Base-by-base conservation (phyloP, 164 flowering plant genomes). In the Houttuynia cordata region DNA sequence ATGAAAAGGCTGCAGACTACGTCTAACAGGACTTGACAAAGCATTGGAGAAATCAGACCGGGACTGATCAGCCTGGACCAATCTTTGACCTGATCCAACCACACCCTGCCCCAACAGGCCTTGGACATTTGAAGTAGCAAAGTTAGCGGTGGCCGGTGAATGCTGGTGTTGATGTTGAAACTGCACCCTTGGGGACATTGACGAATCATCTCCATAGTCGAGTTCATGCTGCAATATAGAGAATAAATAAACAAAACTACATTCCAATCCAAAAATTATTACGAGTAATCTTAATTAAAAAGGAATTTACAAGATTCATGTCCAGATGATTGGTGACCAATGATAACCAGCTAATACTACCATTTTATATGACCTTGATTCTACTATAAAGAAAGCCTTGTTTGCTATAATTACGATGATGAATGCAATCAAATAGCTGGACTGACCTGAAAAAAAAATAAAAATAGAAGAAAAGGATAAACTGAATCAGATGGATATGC, bases 1-100 rank as follows among this genome's bases (percentile, higher is more conserved):
- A 50, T 83, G 78, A 71, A 69, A 77, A 56, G 75, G 71, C 69
- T 81, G 86, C 50, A 82, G 78, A 74, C 79, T 79, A 58, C 75
- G 74, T 4, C 83, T 77, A 51, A 81, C 75, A 10, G 87, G 83
- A 65, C 85, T 84, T 5, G 87, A 82, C 17, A 81, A 65, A 18
- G 85, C 82, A 74, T 82, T 82, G 24, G 85, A 82, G 71, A 84
- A 82, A 40, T 79, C 80, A 14, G 78, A 70, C 75, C 77, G 80
- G 24, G 70, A 55, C 60, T 89, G 96, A 52, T 83, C 88, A 25
- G 73, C 53, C 47, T 69, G 72, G 39, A 67, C 82, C 20, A 79
- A 52, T 1, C 87, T 80, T 55, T 62, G 57, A 56, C 75, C 81
- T 49, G 58, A 76, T 7, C 70, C 75, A 39, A n/a, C 54, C 1